A percentile compares a stretch with the other conserved stretches of the same genome.
phyloP scores from a whole-genome alignment of 352 stramenopile genomes.

The Phytophthora citrophthora region DNA sequence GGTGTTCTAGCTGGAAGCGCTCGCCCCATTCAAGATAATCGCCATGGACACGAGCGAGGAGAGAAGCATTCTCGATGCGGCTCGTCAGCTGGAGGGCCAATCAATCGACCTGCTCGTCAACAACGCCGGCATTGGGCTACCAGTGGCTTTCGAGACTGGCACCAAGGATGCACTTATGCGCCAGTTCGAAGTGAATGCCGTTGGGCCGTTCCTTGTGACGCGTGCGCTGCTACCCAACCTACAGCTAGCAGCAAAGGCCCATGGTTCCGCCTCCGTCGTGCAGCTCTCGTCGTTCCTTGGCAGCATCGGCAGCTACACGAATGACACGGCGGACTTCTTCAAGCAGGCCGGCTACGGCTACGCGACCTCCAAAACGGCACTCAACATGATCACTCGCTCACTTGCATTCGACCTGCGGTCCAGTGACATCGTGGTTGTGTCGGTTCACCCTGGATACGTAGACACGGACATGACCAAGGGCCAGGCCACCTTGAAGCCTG shows the following conservation, averaged over 20 bases:
- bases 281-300: constrained; percentile 52
- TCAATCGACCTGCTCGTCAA: constrained; percentile 62
- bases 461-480: constrained; percentile 43
- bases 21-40: constrained; percentile 44
- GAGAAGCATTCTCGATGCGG: constrained; percentile 33
- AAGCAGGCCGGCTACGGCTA: constrained; percentile 57
- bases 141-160: constrained; percentile 24
- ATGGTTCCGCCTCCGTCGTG: constrained; percentile 43
- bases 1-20: constrained; percentile 14
- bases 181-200: constrained; percentile 22
- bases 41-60: constrained; percentile 49
- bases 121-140: constrained; percentile 49
- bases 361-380: constrained; percentile 55
- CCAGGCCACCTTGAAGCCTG: constrained; percentile 26
- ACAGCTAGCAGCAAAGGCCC: constrained; percentile 31
- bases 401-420: constrained; percentile 43
- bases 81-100: constrained; percentile 38
- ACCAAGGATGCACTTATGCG: constrained; percentile 49
- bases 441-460: constrained; percentile 60
- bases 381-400: constrained; percentile 17
- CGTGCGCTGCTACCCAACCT: constrained; percentile 45
- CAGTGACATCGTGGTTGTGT: constrained; percentile 41
- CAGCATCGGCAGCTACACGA: constrained; percentile 35
- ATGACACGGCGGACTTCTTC: constrained; percentile 1
- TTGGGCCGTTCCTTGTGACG: constrained; percentile 52